Conservation (phyloP, 768 basidiomycete species). For the Lactifluus pinguis region DNA sequence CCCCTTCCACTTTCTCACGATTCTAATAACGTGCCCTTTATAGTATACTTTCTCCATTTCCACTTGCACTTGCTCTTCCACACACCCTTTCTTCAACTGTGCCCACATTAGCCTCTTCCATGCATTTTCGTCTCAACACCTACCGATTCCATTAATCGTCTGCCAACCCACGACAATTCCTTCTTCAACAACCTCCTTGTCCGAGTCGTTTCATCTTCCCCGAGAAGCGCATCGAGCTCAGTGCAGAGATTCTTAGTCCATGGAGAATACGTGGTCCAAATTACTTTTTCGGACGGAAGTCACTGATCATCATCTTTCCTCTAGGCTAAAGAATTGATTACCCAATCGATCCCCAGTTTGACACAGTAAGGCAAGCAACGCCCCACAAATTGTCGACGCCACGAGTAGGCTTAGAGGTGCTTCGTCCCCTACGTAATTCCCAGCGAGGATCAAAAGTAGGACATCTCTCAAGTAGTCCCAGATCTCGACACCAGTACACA, state of each 20-base stretch:
- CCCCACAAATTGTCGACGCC: conserved; percentile 42
- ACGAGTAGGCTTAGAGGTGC: conserved; percentile 43
- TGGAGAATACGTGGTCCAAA: conserved; percentile 30
- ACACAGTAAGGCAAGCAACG: conserved; percentile 33
- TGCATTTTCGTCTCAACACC: neutral
- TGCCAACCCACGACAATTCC: neutral
- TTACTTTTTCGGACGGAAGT: conserved; percentile 8
- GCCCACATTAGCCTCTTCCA: neutral
- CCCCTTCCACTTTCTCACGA: conserved; percentile 8
- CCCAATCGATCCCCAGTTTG: conserved; percentile 4
- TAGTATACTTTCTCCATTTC: conserved; percentile 1
- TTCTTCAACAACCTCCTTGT: neutral
- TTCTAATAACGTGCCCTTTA: neutral
- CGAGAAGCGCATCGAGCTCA: conserved; percentile 29
- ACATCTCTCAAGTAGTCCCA: conserved; percentile 47
- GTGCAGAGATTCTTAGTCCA: conserved; percentile 42
- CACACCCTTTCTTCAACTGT: neutral
- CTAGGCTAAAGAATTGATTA: conserved; percentile 1
- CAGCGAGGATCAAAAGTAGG: conserved; percentile 39
- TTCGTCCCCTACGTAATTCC: conserved; percentile 36
- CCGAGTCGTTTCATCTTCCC: neutral
- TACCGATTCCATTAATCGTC: neutral
- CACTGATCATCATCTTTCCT: neutral
- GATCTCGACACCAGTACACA: conserved; percentile 39
- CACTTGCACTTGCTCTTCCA: neutral